These are phyloP conservation scores for Ilex aquifolium DNA, from an alignment of 257 asterid species.

Conservation along the genomic window DNA sequence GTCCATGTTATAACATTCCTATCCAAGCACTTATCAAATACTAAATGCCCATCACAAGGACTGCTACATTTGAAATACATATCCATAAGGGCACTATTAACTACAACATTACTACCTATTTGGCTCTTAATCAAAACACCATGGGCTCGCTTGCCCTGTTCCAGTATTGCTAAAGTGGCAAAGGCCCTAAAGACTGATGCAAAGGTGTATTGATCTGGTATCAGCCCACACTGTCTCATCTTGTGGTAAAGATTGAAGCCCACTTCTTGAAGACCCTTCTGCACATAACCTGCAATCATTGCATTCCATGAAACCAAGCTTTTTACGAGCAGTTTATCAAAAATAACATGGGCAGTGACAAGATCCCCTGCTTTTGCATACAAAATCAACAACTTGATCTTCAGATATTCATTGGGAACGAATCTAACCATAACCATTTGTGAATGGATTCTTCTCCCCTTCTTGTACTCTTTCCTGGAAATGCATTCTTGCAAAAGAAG, in stretches of 20 bases:
- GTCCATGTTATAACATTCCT: slow-evolving; percentile 86
- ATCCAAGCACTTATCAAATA: slow-evolving; percentile 55
- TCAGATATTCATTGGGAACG: slow-evolving; percentile 62
- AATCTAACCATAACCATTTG: slow-evolving; percentile 73
- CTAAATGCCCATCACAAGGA: slow-evolving; percentile 58
- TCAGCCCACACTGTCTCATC: slow-evolving; percentile 60
- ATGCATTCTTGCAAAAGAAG: slow-evolving; percentile 91
- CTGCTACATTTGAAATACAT: slow-evolving; percentile 97
- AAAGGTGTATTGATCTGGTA: slow-evolving; percentile 86
- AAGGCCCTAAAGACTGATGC: slow-evolving; percentile 88
- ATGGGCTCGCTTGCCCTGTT: slow-evolving; percentile 87
- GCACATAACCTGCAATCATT: slow-evolving; percentile 78
- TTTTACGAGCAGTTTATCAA: slow-evolving; percentile 43
- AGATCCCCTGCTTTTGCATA: slow-evolving; percentile 81
- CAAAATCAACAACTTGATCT: slow-evolving; percentile 68
- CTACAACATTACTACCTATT: slow-evolving; percentile 53
- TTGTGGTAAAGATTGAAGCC: slow-evolving; percentile 60
- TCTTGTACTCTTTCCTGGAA: slow-evolving; percentile 53
- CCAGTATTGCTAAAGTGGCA: slow-evolving; percentile 76
- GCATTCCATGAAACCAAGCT: slow-evolving; percentile 78
- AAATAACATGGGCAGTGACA: slow-evolving; percentile 46
- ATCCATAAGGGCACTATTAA: slow-evolving; percentile 81
- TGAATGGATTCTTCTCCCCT: slow-evolving; percentile 83
- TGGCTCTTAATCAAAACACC: slow-evolving; percentile 60
- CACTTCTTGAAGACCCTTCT: slow-evolving; percentile 63